phyloP scores from a whole-genome alignment of 305 asterid genomes.

The Solanum hybrid region DNA sequence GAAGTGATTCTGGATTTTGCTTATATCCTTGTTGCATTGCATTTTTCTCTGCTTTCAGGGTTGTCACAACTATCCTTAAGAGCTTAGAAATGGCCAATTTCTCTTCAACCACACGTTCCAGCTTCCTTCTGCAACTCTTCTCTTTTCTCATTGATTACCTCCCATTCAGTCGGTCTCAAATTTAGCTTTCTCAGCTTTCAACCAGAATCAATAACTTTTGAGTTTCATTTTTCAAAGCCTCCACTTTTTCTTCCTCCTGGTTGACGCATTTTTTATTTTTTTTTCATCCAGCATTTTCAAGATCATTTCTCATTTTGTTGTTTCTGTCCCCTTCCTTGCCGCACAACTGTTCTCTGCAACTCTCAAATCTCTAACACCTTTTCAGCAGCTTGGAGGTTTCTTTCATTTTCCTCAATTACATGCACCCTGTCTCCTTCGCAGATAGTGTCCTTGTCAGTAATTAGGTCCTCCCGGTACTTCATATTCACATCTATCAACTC shows the following conservation, averaged over 20 bases:
- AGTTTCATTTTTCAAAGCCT: slow-evolving; percentile 67
- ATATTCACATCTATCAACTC: slow-evolving; percentile 80
- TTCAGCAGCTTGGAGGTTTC: slow-evolving; percentile 37
- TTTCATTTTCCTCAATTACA: slow-evolving; percentile 46
- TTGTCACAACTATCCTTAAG: slow-evolving; percentile 66
- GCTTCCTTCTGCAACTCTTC: slow-evolving; percentile 64
- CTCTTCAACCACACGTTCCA: slow-evolving; percentile 65
- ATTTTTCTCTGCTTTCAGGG: slow-evolving; percentile 62
- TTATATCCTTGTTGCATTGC: slow-evolving; percentile 55
- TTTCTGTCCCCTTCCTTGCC: slow-evolving; percentile 47
- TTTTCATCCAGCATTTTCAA: slow-evolving; percentile 54
- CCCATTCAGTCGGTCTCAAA: slow-evolving; percentile 86
- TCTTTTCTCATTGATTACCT: slow-evolving; percentile 76
- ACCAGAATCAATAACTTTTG: slow-evolving; percentile 53
- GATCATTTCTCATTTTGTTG: slow-evolving; percentile 35
- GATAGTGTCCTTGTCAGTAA: slow-evolving; percentile 38
- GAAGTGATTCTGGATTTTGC: slow-evolving; percentile 56
- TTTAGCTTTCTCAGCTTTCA: slow-evolving; percentile 34
- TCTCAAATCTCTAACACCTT: slow-evolving; percentile 31
- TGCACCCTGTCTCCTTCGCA: background rate
- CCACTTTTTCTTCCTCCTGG: slow-evolving; percentile 51
- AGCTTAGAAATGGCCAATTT: slow-evolving; percentile 46
- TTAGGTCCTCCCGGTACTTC: slow-evolving; percentile 54
- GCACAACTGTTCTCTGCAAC: slow-evolving; percentile 27
- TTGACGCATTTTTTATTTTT: slow-evolving; percentile 26